Percentiles rank a stretch among this genome's conserved stretches.
These are phyloP conservation scores for Staphylotrichum tortipilum DNA, from an alignment of 495 filamentous ascomycete species.

Conservation along the genomic window DNA sequence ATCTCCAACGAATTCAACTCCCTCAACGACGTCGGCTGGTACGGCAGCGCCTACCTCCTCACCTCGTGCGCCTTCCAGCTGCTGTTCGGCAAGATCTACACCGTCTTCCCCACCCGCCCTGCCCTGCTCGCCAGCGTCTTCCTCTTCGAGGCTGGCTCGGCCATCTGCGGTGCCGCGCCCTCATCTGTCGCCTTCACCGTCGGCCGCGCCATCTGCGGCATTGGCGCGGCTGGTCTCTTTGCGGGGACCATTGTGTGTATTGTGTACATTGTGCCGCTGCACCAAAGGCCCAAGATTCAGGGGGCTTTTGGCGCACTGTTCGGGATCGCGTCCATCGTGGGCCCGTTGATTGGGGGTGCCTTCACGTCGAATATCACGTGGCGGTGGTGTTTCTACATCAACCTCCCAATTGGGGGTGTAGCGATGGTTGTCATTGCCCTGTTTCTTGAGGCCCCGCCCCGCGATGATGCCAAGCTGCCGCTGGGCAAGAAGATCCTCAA, in stretches of 20 bases:
- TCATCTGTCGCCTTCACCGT: conserved; percentile 46
- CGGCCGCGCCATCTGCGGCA: conserved; percentile 49
- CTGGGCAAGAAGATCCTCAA: conserved; percentile 33
- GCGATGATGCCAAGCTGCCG: conserved; percentile 11
- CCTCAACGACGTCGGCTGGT: conserved; percentile 42
- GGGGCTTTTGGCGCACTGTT: conserved; percentile 39
- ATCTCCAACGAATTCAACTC: conserved; percentile 36
- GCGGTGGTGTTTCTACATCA: conserved; percentile 79
- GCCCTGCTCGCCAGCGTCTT: conserved; percentile 32
- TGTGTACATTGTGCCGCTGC: conserved; percentile 36
- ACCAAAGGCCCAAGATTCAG: conserved; percentile 39
- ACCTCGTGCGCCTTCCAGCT: conserved; percentile 27
- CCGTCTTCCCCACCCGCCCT: conserved; percentile 33
- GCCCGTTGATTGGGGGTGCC: conserved; percentile 23
- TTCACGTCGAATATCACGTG: conserved; percentile 28
- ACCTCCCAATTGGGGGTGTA: conserved; percentile 58
- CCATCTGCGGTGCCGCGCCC: conserved; percentile 48
- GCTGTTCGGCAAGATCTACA: conserved; percentile 33
- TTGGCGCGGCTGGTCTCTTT: conserved; percentile 38
- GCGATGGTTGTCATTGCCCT: conserved; percentile 50
- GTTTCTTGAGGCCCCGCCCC: conserved; percentile 25
- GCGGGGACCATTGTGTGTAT: conserved; percentile 28
- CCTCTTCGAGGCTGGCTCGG: conserved; percentile 46
- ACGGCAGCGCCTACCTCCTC: conserved; percentile 37
- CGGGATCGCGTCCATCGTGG: conserved; percentile 35